Base-by-base conservation (phyloP, 208 protist genomes). In the Leishmania major region DNA sequence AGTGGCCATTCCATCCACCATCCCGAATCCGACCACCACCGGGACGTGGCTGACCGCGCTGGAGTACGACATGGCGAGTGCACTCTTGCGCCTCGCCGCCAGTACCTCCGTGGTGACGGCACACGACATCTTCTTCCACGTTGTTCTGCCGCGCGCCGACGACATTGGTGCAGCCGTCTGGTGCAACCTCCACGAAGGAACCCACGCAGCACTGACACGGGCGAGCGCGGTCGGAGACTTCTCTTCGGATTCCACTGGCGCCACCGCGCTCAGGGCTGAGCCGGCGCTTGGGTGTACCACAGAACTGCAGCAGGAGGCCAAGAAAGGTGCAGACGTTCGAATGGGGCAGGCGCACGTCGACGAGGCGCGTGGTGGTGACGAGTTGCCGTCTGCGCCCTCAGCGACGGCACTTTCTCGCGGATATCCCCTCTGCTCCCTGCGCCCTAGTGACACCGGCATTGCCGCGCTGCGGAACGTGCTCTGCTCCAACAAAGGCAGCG, bases 1-100 rank as follows among this genome's bases (percentile, higher is more conserved):
- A 15, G 67, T 2, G 7, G 40, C 40, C 40, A 28, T 47, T 28
- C 25, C 71, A 35, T 75, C 71, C 15, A 47, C 37, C 43, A 40
- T 55, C 28, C 17, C 71, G 19, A 8, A 25, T 22, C 11, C 25
- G 28, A 37, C 19, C 31, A 10, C 47, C n/a, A n/a, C 55, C n/a
- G 76, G 57, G n/a, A 57, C 72, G 62, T 81, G 77, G 82, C 70
- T 85, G 5, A 85, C 81, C 0, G 45, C 75, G n/a, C 53, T 85
- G 31, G 85, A 88, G 75, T 88, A 86, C 64, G 85, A 88, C 43
- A 40, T 88, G 6, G 81, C 80, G 22, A 40, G 78, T n/a, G 53
- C 80, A 47, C 77, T 88, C 28, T 69, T 88, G 60, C 81, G 71
- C 75, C 66, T 88, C 55, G 67, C 81, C 13, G 75, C 80, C 6